phyloP scores from a whole-genome alignment of 2,329 filamentous ascomycete species.

The Botrytis porri region DNA sequence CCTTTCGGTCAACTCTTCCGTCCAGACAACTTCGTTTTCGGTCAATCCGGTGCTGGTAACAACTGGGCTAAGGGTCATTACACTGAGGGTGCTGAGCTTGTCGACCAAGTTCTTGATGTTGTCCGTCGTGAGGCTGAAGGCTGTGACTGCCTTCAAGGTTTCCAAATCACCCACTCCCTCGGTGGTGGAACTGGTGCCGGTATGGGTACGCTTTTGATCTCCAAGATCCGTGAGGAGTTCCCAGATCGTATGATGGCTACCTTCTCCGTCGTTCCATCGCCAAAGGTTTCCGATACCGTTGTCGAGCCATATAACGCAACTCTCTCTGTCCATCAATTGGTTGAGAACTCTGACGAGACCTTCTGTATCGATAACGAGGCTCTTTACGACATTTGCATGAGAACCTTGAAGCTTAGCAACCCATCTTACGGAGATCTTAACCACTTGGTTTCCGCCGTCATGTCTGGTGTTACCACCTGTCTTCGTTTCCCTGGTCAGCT shows the following conservation, averaged over 20 bases:
- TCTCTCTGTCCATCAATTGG: conserved; percentile 96
- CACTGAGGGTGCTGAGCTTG: conserved; percentile 98
- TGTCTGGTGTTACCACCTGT: conserved; percentile 98
- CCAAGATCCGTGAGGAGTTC: conserved; percentile 99
- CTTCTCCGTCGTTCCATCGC: conserved; percentile 97
- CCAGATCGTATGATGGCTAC: conserved; percentile 99
- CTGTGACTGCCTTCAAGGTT: conserved; percentile 99
- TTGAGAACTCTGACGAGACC: conserved; percentile 99
- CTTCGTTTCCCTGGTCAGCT: conserved; percentile 99
- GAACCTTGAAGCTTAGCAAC: conserved; percentile 97
- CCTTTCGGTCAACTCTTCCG: conserved; percentile 99
- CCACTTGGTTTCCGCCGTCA: conserved; percentile 98
- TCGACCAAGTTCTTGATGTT: conserved; percentile 97
- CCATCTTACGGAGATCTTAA: conserved; percentile 99
- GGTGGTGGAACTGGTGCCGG: conserved; percentile 99
- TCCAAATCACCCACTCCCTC: conserved; percentile 99
- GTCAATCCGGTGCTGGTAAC: conserved; percentile 99
- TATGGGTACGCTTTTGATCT: conserved; percentile 99
- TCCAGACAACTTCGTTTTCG: conserved; percentile 99
- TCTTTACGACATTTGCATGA: conserved; percentile 99
- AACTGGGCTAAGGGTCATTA: conserved; percentile 99
- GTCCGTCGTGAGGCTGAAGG: conserved; percentile 98
- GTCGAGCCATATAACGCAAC: conserved; percentile 99
- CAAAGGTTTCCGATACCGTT: conserved; percentile 99
- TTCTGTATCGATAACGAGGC: conserved; percentile 99